Evolutionary conservation across 129 eudicot species (phyloP).

Genomic region (Calendula officinalis): DNA sequence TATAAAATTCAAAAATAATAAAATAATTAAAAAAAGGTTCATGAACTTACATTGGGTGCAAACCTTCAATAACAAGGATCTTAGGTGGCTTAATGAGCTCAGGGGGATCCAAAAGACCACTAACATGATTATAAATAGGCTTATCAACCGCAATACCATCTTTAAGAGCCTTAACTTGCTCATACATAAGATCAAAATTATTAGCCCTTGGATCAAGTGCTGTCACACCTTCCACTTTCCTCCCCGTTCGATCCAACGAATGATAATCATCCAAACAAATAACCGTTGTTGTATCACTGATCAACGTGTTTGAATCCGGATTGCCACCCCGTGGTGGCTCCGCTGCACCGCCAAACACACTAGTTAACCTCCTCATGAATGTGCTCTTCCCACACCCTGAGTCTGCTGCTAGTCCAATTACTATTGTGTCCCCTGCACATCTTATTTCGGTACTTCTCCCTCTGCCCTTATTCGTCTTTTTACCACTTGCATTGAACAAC

Average conservation of each 20-base stretch:
- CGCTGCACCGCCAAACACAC: conserved; percentile 98
- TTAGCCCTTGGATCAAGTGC: conserved; percentile 95
- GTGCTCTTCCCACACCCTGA: conserved; percentile 98
- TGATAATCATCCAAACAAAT: conserved; percentile 93
- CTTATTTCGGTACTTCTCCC: conserved; percentile 37
- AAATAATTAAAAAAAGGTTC: no score
- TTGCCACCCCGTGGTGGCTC: conserved; percentile 96
- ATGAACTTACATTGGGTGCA: conserved; percentile 88
- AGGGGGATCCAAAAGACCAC: conserved; percentile 88
- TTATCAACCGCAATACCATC: conserved; percentile 69
- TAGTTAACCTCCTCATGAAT: conserved; percentile 91
- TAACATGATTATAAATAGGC: conserved; percentile 91
- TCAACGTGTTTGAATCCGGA: conserved; percentile 93
- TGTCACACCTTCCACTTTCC: conserved; percentile 88
- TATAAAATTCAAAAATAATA: no score
- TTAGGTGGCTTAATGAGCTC: conserved; percentile 94
- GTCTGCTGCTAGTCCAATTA: conserved; percentile 94
- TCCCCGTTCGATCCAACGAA: conserved; percentile 85
- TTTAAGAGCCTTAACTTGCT: conserved; percentile 87
- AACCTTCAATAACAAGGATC: conserved; percentile 94
- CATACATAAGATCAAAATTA: conserved; percentile 92
- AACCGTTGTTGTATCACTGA: conserved; percentile 89
- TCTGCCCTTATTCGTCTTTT: conserved; percentile 31
- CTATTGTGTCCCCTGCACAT: conserved; percentile 69
- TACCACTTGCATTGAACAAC: conserved; percentile 40